Evolutionary conservation across 139 green algal genomes (phyloP), one percentile per base, ranked within the genome.

Genomic region (Chlorella vulgaris): DNA sequence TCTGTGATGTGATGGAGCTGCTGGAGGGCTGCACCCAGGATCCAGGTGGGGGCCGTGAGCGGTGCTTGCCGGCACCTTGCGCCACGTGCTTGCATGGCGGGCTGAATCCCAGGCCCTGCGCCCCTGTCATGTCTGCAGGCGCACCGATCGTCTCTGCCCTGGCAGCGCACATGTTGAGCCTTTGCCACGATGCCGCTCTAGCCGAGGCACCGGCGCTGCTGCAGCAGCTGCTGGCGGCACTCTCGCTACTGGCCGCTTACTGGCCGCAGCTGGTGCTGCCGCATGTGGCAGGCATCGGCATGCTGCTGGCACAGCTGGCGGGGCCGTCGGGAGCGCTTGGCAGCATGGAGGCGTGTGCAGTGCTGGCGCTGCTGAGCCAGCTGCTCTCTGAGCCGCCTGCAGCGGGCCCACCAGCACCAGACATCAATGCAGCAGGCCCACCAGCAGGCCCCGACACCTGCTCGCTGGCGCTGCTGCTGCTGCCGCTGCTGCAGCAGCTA

Each of bases 1-100:
- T 83, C 19, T 42, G 13, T 2, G 66, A 83, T 33, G 69, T 83
- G 39, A 47, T 83, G 63, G 78, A 83, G 29, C 39, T 77, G 3
- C 7, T 83, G 51, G 77, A 83, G 51, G 21, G 26, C 10, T 83
- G 77, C 28, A 10, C 13, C 10, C 47, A 78, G 36, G 77, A 83
- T 24, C 77, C 77, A 65, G 77, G 77, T 83, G 40, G 5, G 47
- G 47, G 13, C 10, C 47, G 47, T 58, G 47, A 15, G 10, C 15
- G 47, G 13, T 58, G 47, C 47, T 15, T 58, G 47, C 47, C 15
- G 47, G 13, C 47, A 58, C 47, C 15, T 58, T 58, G 47, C 47
- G 13, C 10, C 47, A 58, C 10, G 15, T 10, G 47, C 15, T 58
- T 58, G 47, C 47, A 10, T 15, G 47, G 47, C 15, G 15, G 15